Evolutionary conservation across 2,329 filamentous ascomycete genomes (phyloP), one percentile per base, ranked within the genome.

Genomic region (Didymella sp.): DNA sequence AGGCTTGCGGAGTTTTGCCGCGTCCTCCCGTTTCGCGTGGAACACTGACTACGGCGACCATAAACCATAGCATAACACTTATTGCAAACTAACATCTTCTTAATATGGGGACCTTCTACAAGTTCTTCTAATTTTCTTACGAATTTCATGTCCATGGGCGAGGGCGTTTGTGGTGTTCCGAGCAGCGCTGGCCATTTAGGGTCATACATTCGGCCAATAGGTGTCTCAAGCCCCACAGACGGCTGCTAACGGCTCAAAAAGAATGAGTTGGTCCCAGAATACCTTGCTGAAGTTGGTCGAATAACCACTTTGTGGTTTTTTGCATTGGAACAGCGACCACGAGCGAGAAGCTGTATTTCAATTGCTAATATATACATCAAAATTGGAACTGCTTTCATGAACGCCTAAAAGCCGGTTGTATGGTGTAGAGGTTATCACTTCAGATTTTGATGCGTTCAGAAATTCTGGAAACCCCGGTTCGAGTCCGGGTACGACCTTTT

Each of bases 341-440:
- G 9, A 37, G 15, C 15, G 15, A 3, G 15, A 3, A 2, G 19
- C 17, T 7, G 17, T 22, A 7, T 12, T 4, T 2, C 3, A 3
- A 38, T 12, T 12, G 2, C 6, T 2, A 17, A 28, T 43, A 43
- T 30, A 43, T 19, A 19, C 6, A 1, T 6, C 13, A 38, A 38
- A 15, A 13, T 6, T 21, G 7, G 7, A 8, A 5, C 11, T 12
- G 12, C 11, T 13, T 7, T 9, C 12, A 30, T 30, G 6, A 30
- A 30, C 11, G 3, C 11, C 28, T 13, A 30, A 9, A 30, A 30
- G 4, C 17, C 3, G 58, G 62, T 63, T 63, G 61, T 62, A 60
- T 63, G 61, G 59, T 63, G 51, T 54, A 65, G 64, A 65, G 64
- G 64, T 66, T 66, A 66, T 66, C 64, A 66, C 62, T 66, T 63